Evolutionary conservation across 768 basidiomycete genomes (phyloP).

Genomic region (Leccinum arenicola): DNA sequence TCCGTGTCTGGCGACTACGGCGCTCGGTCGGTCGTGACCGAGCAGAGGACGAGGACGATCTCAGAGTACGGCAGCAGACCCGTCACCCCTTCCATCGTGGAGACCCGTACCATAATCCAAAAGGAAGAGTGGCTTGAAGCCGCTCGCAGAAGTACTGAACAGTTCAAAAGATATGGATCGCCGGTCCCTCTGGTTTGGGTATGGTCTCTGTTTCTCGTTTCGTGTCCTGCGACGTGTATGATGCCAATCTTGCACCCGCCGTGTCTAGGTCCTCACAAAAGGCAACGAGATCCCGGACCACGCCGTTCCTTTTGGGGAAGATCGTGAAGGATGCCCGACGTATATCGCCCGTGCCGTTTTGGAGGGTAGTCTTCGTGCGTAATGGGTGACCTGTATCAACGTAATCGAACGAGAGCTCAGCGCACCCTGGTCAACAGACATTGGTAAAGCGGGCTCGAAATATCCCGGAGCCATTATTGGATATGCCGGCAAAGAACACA

Average conservation of each 20-base stretch:
- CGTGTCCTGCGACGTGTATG: neutral
- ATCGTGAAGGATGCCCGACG: constrained; percentile 25
- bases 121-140: constrained; percentile 29
- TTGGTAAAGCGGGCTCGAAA: constrained; percentile 34
- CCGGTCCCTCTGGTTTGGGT: constrained; percentile 32
- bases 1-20: constrained; percentile 7
- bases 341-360: constrained; percentile 32
- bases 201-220: neutral
- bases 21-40: neutral
- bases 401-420: neutral
- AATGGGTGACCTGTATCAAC: neutral
- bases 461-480: constrained; percentile 31
- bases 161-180: constrained; percentile 29
- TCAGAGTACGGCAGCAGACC: constrained; percentile 18
- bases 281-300: constrained; percentile 32
- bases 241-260: neutral
- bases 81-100: constrained; percentile 10
- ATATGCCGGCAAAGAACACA: constrained; percentile 35
- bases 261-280: constrained; percentile 26
- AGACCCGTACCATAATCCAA: constrained; percentile 14
- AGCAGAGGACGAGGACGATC: constrained; percentile 14
- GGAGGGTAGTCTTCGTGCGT: constrained; percentile 31
- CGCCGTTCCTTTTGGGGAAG: constrained; percentile 33
- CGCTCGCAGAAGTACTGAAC: constrained; percentile 29
- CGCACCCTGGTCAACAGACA: constrained; percentile 22